Evolutionary conservation across 1,284 basidiomycete genomes (phyloP).

Genomic region (Ceratobasidium sp.): DNA sequence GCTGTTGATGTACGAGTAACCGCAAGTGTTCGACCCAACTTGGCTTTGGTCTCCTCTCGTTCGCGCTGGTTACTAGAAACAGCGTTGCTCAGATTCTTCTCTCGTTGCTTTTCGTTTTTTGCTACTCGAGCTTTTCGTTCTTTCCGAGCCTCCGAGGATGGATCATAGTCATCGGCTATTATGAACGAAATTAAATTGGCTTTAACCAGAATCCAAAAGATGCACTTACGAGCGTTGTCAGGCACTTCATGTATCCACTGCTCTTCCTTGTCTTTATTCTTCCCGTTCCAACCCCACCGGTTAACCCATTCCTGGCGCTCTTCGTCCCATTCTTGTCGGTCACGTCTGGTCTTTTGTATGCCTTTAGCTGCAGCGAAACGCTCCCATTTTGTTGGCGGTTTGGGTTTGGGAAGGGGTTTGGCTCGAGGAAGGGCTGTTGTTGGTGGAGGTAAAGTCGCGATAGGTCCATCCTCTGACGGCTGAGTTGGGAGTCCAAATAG

Average conservation of each 20-base stretch:
- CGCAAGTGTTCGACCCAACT: slow-evolving; percentile 75
- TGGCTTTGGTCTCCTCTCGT: slow-evolving; percentile 48
- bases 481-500: slow-evolving; percentile 88
- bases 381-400: slow-evolving; percentile 97
- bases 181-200: slow-evolving; percentile 41
- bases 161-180: slow-evolving; percentile 81
- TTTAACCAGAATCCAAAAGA: neutral
- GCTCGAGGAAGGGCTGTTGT: slow-evolving; percentile 85
- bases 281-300: slow-evolving; percentile 91
- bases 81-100: slow-evolving; percentile 84
- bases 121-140: slow-evolving; percentile 83
- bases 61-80: slow-evolving; percentile 62
- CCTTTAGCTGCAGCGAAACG: slow-evolving; percentile 95
- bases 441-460: slow-evolving; percentile 84
- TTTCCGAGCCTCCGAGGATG: slow-evolving; percentile 78
- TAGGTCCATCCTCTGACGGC: slow-evolving; percentile 83
- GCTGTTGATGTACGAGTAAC: slow-evolving; percentile 89
- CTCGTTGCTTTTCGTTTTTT: slow-evolving; percentile 78
- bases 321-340: slow-evolving; percentile 94
- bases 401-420: slow-evolving; percentile 93
- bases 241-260: slow-evolving; percentile 96
- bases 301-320: slow-evolving; percentile 94
- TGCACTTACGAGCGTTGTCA: slow-evolving; percentile 80
- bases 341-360: slow-evolving; percentile 84
- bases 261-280: slow-evolving; percentile 89